Conservation (phyloP, 805 yeast species). For the Tetrapisispora namnaoensis region DNA sequence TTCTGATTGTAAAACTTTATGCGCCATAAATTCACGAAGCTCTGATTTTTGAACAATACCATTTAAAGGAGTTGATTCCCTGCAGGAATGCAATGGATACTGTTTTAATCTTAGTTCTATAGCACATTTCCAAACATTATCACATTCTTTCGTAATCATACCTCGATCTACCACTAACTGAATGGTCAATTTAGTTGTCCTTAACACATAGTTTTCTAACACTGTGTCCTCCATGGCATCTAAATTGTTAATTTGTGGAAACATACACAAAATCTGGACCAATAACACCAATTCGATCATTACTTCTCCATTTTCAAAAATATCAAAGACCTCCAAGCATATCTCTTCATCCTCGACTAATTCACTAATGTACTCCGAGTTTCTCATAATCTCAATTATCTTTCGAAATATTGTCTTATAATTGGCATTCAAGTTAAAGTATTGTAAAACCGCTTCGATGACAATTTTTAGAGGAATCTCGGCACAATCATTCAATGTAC, state of each 20-base stretch:
- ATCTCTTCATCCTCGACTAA: constrained; percentile 32
- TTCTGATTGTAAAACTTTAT: constrained; percentile 49
- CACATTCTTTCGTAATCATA: constrained; percentile 35
- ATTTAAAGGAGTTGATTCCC: constrained; percentile 11
- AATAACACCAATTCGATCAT: constrained; percentile 48
- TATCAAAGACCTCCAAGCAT: constrained; percentile 51
- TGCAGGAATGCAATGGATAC: constrained; percentile 35
- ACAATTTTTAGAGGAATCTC: constrained; percentile 46
- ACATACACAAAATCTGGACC: constrained; percentile 40
- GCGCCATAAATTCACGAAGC: constrained; percentile 38
- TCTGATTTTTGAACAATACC: background rate
- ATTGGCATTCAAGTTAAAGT: constrained; percentile 17
- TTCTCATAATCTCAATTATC: constrained; percentile 26
- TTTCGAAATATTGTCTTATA: constrained; percentile 25
- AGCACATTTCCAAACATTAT: constrained; percentile 21
- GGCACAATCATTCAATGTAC: constrained; percentile 71
- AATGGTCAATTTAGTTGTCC: constrained; percentile 49
- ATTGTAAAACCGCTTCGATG: constrained; percentile 26
- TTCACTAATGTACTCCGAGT: constrained; percentile 28
- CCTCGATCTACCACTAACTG: constrained; percentile 45
- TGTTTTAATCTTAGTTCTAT: constrained; percentile 29
- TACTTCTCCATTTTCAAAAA: constrained; percentile 47
- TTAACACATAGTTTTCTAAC: constrained; percentile 31
- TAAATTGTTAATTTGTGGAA: constrained; percentile 25
- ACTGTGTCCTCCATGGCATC: constrained; percentile 11